phyloP scores from a whole-genome alignment of 75 land plant species.

The Cunninghamia lanceolata region DNA sequence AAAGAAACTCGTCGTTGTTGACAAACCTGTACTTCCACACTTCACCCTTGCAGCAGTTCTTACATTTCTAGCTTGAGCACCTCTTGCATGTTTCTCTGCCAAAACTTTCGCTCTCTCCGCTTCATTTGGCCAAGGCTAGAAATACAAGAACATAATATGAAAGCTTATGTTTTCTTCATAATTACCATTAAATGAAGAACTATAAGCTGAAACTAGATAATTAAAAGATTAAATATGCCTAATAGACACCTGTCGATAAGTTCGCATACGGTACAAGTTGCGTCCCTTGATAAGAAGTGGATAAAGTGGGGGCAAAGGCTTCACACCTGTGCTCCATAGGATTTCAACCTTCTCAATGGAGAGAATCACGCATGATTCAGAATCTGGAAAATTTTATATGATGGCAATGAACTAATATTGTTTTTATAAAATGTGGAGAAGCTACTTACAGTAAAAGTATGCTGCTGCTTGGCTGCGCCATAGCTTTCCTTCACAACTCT shows the following conservation, averaged over 20 bases:
- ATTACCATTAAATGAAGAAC: not conserved
- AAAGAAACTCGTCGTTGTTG: not conserved
- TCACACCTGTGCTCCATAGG: conserved; percentile 28
- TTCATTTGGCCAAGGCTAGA: conserved; percentile 23
- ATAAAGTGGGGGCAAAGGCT: conserved; percentile 20
- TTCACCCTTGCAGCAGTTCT: conserved; percentile 8
- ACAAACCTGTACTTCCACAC: conserved; percentile 3
- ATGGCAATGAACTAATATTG: not conserved
- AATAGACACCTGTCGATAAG: conserved; percentile 14
- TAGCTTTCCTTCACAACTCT: conserved; percentile 44
- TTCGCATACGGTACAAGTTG: conserved; percentile 26
- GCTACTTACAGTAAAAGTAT: conserved; percentile 37
- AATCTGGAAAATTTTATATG: not conserved
- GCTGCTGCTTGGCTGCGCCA: conserved; percentile 41
- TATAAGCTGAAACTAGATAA: not conserved
- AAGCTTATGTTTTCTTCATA: not conserved
- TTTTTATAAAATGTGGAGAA: not conserved
- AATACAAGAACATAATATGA: not conserved
- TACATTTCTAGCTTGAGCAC: conserved; percentile 13
- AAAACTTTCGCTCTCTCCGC: conserved; percentile 13
- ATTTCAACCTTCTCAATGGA: conserved; percentile 22
- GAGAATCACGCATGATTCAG: conserved; percentile 9
- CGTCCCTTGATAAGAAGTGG: conserved; percentile 34
- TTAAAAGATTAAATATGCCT: not conserved
- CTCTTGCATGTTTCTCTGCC: conserved; percentile 24